These are phyloP conservation scores for Hypoxylon sp. DNA, from an alignment of 2,329 filamentous ascomycete species.

Conservation along the genomic window DNA sequence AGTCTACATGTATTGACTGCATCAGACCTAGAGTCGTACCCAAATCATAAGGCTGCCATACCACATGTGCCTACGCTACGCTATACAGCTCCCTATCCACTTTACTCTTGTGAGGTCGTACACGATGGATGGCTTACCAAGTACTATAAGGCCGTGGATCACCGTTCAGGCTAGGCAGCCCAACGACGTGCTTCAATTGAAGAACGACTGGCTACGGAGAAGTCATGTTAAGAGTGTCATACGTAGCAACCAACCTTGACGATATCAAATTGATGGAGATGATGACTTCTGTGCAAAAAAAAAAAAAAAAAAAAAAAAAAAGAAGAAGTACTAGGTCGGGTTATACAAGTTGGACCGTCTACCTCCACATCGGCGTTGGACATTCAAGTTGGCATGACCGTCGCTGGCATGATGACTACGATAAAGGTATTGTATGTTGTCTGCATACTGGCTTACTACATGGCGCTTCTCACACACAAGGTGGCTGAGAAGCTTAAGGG, in stretches of 20 bases:
- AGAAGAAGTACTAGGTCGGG: too few relatives aligned
- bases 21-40: too few relatives aligned
- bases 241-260: slow-evolving; percentile 58
- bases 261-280: slow-evolving; percentile 54
- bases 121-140: slow-evolving; percentile 32
- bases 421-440: slow-evolving; percentile 50
- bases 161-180: slow-evolving; percentile 50
- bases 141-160: slow-evolving; percentile 53
- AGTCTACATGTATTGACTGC: too few relatives aligned
- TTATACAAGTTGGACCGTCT: slow-evolving; percentile 50
- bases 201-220: slow-evolving; percentile 46
- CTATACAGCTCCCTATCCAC: too few relatives aligned
- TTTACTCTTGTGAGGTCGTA: neutral
- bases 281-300: slow-evolving; percentile 43
- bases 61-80: too few relatives aligned
- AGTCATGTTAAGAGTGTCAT: slow-evolving; percentile 54
- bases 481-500: slow-evolving; percentile 51
- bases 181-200: slow-evolving; percentile 48
- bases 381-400: slow-evolving; percentile 49
- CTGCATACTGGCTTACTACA: slow-evolving; percentile 56
- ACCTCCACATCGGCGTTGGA: slow-evolving; percentile 24
- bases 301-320: too few relatives aligned
- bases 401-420: slow-evolving; percentile 54
- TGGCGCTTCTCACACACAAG: slow-evolving; percentile 53
- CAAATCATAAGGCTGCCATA: too few relatives aligned